Evolutionary conservation across 2,329 filamentous ascomycete genomes (phyloP), one percentile per base, ranked within the genome.

Genomic region (Clonostachys solani): DNA sequence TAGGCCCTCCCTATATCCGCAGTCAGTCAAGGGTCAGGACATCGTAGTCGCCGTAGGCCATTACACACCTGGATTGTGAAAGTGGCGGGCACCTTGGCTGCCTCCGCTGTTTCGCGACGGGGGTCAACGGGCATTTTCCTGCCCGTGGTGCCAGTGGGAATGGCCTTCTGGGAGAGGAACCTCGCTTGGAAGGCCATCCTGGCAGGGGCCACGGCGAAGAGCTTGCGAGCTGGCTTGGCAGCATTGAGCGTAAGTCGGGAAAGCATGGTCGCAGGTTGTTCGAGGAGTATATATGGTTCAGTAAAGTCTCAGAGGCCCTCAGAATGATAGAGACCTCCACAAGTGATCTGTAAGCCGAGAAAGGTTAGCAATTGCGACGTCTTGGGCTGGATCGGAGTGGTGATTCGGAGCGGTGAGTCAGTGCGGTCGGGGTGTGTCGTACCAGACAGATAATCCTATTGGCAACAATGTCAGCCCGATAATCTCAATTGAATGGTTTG

Each of bases 1-100:
- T 86, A 41, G 94, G 94, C 52, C 94, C 94, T 73, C 96, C 90
- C 84, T 91, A 52, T 29, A 74, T 96, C 90, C 84, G 91, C 51
- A 23, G 46, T 51, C 44, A 33, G 23, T 48, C 38, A 51, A 60
- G 48, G 61, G 55, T 47, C 42, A 36, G 12, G 40, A 33, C 7
- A 45, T 36, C 19, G 19, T 29, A 16, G 45, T 40, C 43, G 42
- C 38, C 40, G 23, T 40, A 23, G 4, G 7, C 5, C 5, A 33
- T 13, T 37, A 71, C 81, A 47, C 76, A 90, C 87, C 72, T 88
- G 87, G 68, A 99, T 95, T 53, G 92, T 97, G 63, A 99, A 89
- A 49, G 94, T 97, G 53, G 94, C 94, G 59, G 65, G 65, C 37
- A 67, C 45, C 45, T 60, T 61, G 36, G 83, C 80, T 52, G 83